Evolutionary conservation across 306 rosid species (phyloP).

Genomic region (Notholithocarpus densiflorus): DNA sequence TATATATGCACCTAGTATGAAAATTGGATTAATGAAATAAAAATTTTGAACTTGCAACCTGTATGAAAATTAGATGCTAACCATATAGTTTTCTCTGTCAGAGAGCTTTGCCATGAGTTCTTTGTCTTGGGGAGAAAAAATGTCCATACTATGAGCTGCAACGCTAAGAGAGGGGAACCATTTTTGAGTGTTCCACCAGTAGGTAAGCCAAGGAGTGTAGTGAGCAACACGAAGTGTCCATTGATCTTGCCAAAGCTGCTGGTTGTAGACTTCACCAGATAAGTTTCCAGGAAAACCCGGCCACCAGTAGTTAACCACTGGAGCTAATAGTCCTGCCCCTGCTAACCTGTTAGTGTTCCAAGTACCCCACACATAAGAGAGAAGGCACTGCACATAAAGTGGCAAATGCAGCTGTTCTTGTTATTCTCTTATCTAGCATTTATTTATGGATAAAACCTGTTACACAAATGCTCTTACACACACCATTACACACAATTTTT

Average conservation of each 20-base stretch:
- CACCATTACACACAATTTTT: no score
- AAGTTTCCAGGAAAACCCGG: constrained; percentile 6
- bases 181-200: constrained; percentile 61
- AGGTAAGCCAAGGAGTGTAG: constrained; percentile 42
- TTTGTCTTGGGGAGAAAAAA: constrained; percentile 40
- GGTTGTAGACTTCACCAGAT: constrained; percentile 31
- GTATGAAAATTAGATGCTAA: no score
- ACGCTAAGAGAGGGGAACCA: constrained; percentile 48
- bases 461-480: no score
- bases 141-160: constrained; percentile 1
- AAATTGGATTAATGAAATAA: neutral
- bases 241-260: constrained; percentile 38
- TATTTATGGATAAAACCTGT: no score
- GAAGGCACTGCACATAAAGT: no score
- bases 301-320: constrained; percentile 49
- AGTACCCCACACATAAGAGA: no score
- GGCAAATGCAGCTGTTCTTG: no score
- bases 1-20: no score
- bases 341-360: constrained; percentile 37
- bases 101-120: constrained; percentile 9
- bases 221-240: constrained; percentile 55
- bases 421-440: no score
- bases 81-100: no score
- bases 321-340: constrained; percentile 48
- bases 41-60: neutral